phyloP scores from a whole-genome alignment of 2,329 filamentous ascomycete genomes.

The Apiospora rasikravindrae region DNA sequence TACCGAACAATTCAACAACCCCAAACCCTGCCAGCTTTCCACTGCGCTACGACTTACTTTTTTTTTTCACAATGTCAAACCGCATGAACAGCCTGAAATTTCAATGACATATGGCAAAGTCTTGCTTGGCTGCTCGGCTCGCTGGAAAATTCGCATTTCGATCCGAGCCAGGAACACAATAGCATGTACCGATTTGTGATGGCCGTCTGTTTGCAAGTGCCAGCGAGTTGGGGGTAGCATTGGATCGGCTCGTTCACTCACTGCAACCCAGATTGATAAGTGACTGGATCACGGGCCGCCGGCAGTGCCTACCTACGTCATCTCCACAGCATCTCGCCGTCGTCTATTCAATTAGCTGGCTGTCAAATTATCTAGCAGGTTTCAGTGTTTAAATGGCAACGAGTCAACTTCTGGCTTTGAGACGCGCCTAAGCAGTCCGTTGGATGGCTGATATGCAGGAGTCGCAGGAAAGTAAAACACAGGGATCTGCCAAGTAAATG shows the following conservation, averaged over 20 bases:
- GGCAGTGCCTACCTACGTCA: neutral
- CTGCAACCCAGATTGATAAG: constrained; percentile 7
- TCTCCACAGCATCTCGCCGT: neutral
- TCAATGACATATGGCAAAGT: neutral
- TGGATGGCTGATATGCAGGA: constrained; percentile 14
- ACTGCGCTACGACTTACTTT: neutral
- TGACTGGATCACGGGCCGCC: neutral
- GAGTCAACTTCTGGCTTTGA: neutral
- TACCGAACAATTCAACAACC: neutral
- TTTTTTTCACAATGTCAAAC: constrained; percentile 1
- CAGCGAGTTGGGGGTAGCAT: neutral
- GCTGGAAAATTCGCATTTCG: neutral
- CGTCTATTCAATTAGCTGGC: neutral
- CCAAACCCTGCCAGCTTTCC: neutral
- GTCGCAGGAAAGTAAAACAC: constrained; percentile 14
- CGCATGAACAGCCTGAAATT: neutral
- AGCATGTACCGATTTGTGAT: neutral
- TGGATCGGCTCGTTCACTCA: neutral
- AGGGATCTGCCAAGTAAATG: constrained; percentile 16
- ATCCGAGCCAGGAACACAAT: neutral
- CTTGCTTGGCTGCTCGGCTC: neutral
- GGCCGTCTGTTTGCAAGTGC: neutral
- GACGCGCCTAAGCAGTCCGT: neutral
- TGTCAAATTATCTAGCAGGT: neutral
- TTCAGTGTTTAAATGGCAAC: neutral